Evolutionary conservation across 2,329 filamentous ascomycete species (phyloP).

Genomic region (Verticillium klebahnii): DNA sequence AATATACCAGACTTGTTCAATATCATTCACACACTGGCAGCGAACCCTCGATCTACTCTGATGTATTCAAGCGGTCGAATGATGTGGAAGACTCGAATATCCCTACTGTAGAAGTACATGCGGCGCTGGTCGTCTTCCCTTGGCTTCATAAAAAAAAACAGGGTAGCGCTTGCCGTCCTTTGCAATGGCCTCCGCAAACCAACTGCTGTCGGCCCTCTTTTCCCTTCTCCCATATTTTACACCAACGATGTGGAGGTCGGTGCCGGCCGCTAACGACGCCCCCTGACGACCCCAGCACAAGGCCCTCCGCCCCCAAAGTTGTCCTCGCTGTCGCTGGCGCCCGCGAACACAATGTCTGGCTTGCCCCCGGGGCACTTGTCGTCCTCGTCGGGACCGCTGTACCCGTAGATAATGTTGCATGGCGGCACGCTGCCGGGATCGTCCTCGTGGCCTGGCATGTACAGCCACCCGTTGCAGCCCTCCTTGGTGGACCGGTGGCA

Average conservation of each 20-base stretch:
- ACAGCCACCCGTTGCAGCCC: slow-evolving; percentile 15
- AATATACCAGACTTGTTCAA: not conserved
- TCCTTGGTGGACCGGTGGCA: slow-evolving; percentile 8
- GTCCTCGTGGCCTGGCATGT: not conserved
- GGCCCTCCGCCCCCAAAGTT: slow-evolving; percentile 10
- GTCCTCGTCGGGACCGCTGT: slow-evolving; percentile 5
- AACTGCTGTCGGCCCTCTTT: no score
- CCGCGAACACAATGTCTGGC: slow-evolving; percentile 11
- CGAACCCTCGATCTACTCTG: not conserved
- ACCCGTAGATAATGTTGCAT: slow-evolving; percentile 13
- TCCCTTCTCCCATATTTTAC: no score
- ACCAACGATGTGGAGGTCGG: no score
- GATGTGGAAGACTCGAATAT: not conserved
- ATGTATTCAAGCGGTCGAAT: not conserved
- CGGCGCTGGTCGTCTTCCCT: not conserved
- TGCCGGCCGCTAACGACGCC: not conserved
- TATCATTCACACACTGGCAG: not conserved
- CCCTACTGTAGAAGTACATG: not conserved
- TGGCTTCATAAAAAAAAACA: not conserved
- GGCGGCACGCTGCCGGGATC: slow-evolving; percentile 1
- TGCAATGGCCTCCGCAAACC: no score
- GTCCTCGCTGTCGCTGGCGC: not conserved
- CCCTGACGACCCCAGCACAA: slow-evolving; percentile 5
- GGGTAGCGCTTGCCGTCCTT: not conserved
- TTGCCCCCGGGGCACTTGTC: slow-evolving; percentile 9